Evolutionary conservation across 768 basidiomycete species (phyloP), one percentile per base, ranked within the genome.

Genomic region (Suillus luteus): DNA sequence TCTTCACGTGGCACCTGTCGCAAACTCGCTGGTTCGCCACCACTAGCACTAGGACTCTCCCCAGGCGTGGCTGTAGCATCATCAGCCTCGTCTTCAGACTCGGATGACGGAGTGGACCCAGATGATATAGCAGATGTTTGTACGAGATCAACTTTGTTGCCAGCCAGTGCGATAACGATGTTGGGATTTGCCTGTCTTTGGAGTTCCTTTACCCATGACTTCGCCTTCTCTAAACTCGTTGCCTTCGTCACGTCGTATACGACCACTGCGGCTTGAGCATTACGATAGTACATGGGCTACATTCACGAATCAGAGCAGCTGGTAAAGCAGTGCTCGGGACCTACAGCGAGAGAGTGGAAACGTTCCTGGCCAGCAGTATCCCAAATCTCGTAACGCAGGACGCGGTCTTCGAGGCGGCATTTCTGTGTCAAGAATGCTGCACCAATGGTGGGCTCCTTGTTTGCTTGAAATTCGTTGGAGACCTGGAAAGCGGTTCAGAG

Each of bases 171-270:
- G 71, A 99, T 98, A 74, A 99, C 96, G 73, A 99, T 99, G 76
- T 99, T 99, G 41, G 96, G 96, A 75, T 98, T 97, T 27, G 97
- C 97, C 74, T 99, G 97, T 68, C 97, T 88, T 75, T 99, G 97
- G 27, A 99, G 84, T 78, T 99, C 97, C 81, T 97, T 98, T 64
- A 99, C 95, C 97, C 97, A 99, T 37, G 96, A 95, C 82, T 99
- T 98, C 61, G 97, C 97, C 77, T 99, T 99, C 77, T 99, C 96
- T 64, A 99, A 83, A 71, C 95, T 96, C 63, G 91, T 85, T 52
- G 93, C 92, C 78, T 98, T 97, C 58, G 96, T 99, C 62, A 99
- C 89, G 75, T 99, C 97, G 76, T 98, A 99, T 22, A 99, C 96
- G 10, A 99, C 97, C 48, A 99, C 95, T 38, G 96, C 96, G 4